A percentile compares a stretch with the other conserved stretches of the same genome.
These are phyloP conservation scores for Thermomucor indicae-seudaticae DNA, from an alignment of 371 early-diverging fungal species.

Conservation along the genomic window DNA sequence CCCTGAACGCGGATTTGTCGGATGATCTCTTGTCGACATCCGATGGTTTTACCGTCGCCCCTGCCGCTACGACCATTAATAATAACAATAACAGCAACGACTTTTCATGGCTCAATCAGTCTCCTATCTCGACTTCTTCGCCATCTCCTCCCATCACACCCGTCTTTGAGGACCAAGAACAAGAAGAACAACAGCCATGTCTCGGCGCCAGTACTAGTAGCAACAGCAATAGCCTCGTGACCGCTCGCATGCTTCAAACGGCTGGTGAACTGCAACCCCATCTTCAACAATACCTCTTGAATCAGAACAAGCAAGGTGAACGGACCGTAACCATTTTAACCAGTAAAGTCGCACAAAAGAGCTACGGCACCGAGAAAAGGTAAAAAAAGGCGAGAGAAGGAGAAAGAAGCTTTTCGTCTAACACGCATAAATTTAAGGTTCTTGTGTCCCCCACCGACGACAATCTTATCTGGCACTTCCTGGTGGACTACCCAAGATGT, in stretches of 20 bases:
- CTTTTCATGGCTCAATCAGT: no score
- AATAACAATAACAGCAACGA: slow-evolving; percentile 1
- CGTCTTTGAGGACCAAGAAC: not conserved
- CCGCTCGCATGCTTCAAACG: slow-evolving; percentile 27
- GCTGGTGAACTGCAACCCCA: slow-evolving; percentile 24
- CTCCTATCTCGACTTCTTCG: no score
- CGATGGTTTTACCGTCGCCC: not conserved
- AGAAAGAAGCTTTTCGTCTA: no score
- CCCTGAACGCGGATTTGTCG: slow-evolving; percentile 34
- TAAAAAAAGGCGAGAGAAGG: no score
- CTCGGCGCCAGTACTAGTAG: not conserved
- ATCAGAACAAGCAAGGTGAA: slow-evolving; percentile 40
- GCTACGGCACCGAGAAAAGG: slow-evolving; percentile 79
- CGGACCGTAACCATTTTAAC: slow-evolving; percentile 66
- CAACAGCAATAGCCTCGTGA: slow-evolving; percentile 14
- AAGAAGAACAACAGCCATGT: not conserved
- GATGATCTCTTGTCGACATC: slow-evolving; percentile 7
- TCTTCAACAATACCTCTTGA: slow-evolving; percentile 38
- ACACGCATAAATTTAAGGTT: slow-evolving; percentile 42
- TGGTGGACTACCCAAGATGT: slow-evolving; percentile 52
- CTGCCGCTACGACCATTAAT: not conserved
- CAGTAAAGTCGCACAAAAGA: slow-evolving; percentile 75
- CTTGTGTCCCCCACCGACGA: slow-evolving; percentile 69
- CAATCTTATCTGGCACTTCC: slow-evolving; percentile 56
- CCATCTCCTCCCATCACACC: not conserved